These are phyloP conservation scores for Amorphotheca resinae DNA, from an alignment of 495 filamentous ascomycete genomes.

Conservation along the genomic window DNA sequence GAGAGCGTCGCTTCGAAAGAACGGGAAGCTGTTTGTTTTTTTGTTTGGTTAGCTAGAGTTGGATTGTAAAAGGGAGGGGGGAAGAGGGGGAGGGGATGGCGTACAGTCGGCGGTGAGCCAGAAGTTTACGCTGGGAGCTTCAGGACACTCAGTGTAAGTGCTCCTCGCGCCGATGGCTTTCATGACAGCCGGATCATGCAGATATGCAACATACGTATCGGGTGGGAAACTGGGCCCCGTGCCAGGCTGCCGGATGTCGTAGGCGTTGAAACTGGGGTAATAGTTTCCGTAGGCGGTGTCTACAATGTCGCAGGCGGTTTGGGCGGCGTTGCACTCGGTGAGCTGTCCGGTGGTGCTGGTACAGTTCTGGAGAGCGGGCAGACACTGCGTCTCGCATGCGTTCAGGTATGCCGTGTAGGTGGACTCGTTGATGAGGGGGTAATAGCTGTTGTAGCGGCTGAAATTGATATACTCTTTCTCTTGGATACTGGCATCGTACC, in stretches of 20 bases:
- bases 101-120: conserved; percentile 31
- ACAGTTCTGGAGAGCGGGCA: conserved; percentile 30
- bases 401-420: conserved; percentile 28
- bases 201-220: conserved; percentile 31
- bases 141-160: conserved; percentile 33
- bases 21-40: conserved; percentile 21
- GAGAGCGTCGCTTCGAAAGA: conserved; percentile 33
- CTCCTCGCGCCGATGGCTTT: conserved; percentile 37
- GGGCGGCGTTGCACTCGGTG: too few species aligned
- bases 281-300: conserved; percentile 29
- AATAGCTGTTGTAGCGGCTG: conserved; percentile 40
- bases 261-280: conserved; percentile 33
- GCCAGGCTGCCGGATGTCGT: conserved; percentile 34
- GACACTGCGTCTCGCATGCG: conserved; percentile 30
- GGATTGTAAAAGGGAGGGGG: not conserved
- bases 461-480: conserved; percentile 40
- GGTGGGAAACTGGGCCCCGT: conserved; percentile 37
- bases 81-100: conserved; percentile 15
- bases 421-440: conserved; percentile 31
- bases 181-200: conserved; percentile 25
- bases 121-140: conserved; percentile 29
- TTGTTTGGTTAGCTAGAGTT: too few species aligned
- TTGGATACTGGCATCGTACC: conserved; percentile 37
- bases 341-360: conserved; percentile 19
- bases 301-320: conserved; percentile 30